phyloP scores from a whole-genome alignment of 768 basidiomycete genomes.

The Fistulinella prunicolor region DNA sequence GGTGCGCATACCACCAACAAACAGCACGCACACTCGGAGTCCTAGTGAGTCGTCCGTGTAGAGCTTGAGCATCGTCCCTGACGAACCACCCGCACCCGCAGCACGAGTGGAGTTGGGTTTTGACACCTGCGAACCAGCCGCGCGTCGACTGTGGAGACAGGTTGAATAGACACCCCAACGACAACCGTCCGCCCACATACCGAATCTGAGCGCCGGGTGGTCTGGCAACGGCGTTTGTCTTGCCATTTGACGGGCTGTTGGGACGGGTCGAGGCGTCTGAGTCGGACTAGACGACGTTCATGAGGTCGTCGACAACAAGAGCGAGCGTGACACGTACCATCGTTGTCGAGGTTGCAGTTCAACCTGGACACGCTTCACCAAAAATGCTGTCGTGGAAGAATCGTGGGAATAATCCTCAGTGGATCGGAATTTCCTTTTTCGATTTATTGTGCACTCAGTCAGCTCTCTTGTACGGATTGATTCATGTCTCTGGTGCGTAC shows the following conservation, averaged over 20 bases:
- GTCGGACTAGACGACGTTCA: conserved; percentile 58
- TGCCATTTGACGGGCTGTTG: conserved; percentile 40
- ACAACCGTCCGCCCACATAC: conserved; percentile 39
- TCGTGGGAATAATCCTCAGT: conserved; percentile 19
- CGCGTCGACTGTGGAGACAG: conserved; percentile 57
- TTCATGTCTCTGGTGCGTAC: conserved; percentile 28
- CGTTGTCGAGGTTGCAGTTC: conserved; percentile 9
- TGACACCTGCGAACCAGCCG: conserved; percentile 58
- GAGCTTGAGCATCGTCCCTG: conserved; percentile 97
- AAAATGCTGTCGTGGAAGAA: conserved; percentile 22
- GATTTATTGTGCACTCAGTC: neutral
- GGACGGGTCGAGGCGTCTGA: conserved; percentile 60
- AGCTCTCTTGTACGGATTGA: neutral
- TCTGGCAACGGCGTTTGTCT: conserved; percentile 55
- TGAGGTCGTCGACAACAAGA: neutral
- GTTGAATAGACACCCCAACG: neutral
- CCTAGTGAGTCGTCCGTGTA: conserved; percentile 99
- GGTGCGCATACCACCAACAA: too few relatives aligned
- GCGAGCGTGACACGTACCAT: conserved; percentile 32
- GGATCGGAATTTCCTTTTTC: conserved; percentile 21
- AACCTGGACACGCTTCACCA: neutral
- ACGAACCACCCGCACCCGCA: conserved; percentile 93
- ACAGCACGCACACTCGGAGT: conserved; percentile 94
- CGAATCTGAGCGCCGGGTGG: conserved; percentile 82
- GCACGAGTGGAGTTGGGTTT: conserved; percentile 86